Conservation (phyloP, 2,329 filamentous ascomycete species). For the Monilinia laxa region DNA sequence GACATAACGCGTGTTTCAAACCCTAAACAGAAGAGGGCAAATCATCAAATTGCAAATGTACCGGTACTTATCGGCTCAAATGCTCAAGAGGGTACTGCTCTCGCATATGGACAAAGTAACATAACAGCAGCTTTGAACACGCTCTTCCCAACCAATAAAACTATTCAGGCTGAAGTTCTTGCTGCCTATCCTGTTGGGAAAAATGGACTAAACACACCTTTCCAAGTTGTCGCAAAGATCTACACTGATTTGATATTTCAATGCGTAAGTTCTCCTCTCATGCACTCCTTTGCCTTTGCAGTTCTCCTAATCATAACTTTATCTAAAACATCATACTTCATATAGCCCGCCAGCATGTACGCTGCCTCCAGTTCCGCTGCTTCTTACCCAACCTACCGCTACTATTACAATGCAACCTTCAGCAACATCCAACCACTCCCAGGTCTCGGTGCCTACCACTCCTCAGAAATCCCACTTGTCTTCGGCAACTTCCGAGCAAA, state of each 20-base stretch:
- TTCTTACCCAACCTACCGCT: constrained; percentile 19
- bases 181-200: constrained; percentile 6
- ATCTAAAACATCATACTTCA: background rate
- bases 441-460: constrained; percentile 18
- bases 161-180: background rate
- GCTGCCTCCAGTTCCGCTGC: constrained; percentile 10
- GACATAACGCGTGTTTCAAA: constrained; percentile 11
- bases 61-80: constrained; percentile 18
- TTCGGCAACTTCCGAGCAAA: constrained; percentile 15
- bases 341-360: background rate
- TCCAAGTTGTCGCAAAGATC: background rate
- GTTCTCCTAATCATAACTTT: background rate
- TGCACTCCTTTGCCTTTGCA: background rate
- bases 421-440: constrained; percentile 20
- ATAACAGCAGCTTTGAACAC: background rate
- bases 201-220: constrained; percentile 2
- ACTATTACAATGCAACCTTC: constrained; percentile 22
- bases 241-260: constrained; percentile 16
- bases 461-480: constrained; percentile 18
- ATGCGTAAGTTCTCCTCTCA: constrained; percentile 12
- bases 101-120: constrained; percentile 8
- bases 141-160: background rate
- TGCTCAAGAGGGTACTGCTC: constrained; percentile 13
- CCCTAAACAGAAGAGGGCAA: background rate
- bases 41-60: constrained; percentile 15